Evolutionary conservation across 495 filamentous ascomycete genomes (phyloP), one percentile per base, ranked within the genome.

Genomic region (Penicillium waksmanii): DNA sequence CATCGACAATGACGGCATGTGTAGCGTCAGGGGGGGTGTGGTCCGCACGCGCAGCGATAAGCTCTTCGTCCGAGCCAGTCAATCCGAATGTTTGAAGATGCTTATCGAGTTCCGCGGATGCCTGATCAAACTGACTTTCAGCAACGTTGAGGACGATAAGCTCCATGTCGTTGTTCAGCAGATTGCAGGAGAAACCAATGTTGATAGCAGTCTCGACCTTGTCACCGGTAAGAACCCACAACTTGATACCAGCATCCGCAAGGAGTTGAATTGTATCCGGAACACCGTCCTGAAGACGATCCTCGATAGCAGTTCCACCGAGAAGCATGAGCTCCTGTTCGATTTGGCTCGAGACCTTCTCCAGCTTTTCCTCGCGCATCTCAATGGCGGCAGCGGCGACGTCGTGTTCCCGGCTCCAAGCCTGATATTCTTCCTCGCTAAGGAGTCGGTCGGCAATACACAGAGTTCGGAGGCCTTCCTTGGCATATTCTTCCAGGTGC

Each of bases 121-220:
- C 88, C 11, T 79, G 73, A 31, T 82, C 80, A 5, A 87, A 53
- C 38, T 87, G 85, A 21, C 90, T 88, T 52, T 96, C 90, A 12
- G 88, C 80, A 44, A 96, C 80, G 66, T 96, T 96, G 69, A 98
- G 83, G 25, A 96, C 85, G 64, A 99, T 90, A 47, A 99, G 79
- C 62, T 99, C 95, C 96, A 99, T 97, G 60, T 95, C 88, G 73
- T 97, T 99, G 75, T 93, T 89, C 44, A 99, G 83, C 36, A 99
- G 84, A 60, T 99, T 99, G 81, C 96, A 98, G 12, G 96, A 98
- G 75, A 98, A 99, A 19, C 96, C 96, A 72, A 99, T 99, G 74
- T 99, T 99, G 84, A 99, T 98, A 43, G 96, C 96, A 49, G 96
- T 99, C 74, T 98, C 96, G 49, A 98, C 94, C 76, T 97, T 99